phyloP scores from a whole-genome alignment of 2,329 filamentous ascomycete species.

The Fusarium incarnatum region DNA sequence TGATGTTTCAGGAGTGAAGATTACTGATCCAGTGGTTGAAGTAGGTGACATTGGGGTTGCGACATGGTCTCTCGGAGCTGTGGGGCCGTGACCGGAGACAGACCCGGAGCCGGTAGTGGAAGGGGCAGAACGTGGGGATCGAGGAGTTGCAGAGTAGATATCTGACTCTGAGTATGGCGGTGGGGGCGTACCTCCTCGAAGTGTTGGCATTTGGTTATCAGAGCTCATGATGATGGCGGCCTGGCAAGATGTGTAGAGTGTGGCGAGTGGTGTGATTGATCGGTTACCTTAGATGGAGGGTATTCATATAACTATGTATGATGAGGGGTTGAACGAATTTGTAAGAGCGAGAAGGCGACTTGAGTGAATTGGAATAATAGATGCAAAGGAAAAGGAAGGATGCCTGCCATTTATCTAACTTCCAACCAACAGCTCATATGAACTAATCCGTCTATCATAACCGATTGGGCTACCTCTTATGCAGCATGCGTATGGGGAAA shows the following conservation, averaged over 20 bases:
- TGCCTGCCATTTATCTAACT: slow-evolving; percentile 26
- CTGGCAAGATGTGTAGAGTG: slow-evolving; percentile 29
- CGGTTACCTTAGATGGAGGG: not conserved
- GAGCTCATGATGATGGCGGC: slow-evolving; percentile 31
- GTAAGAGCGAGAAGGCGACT: too few relatives aligned
- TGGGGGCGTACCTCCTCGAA: slow-evolving; percentile 58
- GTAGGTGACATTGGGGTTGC: slow-evolving; percentile 56
- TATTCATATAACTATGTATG: not conserved
- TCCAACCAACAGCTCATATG: not conserved
- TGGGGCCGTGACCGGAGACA: slow-evolving; percentile 41
- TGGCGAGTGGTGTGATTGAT: not conserved
- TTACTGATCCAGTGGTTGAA: slow-evolving; percentile 57
- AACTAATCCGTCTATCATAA: not conserved
- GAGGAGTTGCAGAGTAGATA: slow-evolving; percentile 60
- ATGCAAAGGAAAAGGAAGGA: not conserved
- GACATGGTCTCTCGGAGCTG: slow-evolving; percentile 51
- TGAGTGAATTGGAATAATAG: not conserved
- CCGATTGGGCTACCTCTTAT: not conserved
- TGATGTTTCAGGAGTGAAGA: slow-evolving; percentile 65
- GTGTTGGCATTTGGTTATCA: slow-evolving; percentile 15
- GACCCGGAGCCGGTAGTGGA: slow-evolving; percentile 22
- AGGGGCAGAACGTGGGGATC: slow-evolving; percentile 39
- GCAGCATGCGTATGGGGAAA: not conserved
- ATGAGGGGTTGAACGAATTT: too few relatives aligned
- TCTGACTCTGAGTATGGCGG: slow-evolving; percentile 70